Conservation (phyloP, 306 rosid genomes). For the Trifolium fragiferum region DNA sequence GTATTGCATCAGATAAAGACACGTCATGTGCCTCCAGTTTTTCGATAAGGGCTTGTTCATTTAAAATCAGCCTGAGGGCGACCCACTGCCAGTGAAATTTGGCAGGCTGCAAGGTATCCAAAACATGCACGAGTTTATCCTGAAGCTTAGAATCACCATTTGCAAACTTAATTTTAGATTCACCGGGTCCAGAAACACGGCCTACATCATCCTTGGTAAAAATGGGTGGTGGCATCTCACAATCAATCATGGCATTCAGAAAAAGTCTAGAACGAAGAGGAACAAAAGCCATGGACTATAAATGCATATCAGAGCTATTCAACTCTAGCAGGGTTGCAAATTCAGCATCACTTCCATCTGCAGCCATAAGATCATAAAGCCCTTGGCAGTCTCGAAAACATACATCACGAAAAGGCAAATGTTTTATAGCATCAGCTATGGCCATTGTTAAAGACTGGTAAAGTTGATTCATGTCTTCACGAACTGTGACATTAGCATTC, state of each 20-base stretch:
- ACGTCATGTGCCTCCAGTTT: constrained; percentile 62
- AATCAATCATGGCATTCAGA: constrained; percentile 80
- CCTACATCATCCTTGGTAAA: constrained; percentile 55
- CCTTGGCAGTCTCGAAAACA: constrained; percentile 89
- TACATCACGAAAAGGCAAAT: constrained; percentile 87
- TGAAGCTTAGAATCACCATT: constrained; percentile 70
- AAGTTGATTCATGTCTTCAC: constrained; percentile 78
- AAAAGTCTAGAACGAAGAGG: constrained; percentile 94
- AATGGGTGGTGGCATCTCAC: constrained; percentile 69
- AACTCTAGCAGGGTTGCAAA: constrained; percentile 82
- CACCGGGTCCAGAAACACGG: constrained; percentile 65
- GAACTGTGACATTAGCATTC: constrained; percentile 60
- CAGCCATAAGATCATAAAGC: constrained; percentile 79
- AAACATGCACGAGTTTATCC: constrained; percentile 76
- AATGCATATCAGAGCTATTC: constrained; percentile 72
- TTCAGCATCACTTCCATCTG: constrained; percentile 79
- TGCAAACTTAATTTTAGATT: constrained; percentile 54
- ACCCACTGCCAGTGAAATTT: constrained; percentile 99
- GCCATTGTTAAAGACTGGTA: constrained; percentile 73
- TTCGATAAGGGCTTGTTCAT: constrained; percentile 86
- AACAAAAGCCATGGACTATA: constrained; percentile 82
- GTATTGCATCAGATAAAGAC: constrained; percentile 79
- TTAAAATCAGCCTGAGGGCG: constrained; percentile 89
- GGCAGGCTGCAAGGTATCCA: constrained; percentile 92
- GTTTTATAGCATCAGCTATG: constrained; percentile 75